Evolutionary conservation across 2,329 filamentous ascomycete species (phyloP), one percentile per base, ranked within the genome.

Genomic region (Trichoderma gracile): DNA sequence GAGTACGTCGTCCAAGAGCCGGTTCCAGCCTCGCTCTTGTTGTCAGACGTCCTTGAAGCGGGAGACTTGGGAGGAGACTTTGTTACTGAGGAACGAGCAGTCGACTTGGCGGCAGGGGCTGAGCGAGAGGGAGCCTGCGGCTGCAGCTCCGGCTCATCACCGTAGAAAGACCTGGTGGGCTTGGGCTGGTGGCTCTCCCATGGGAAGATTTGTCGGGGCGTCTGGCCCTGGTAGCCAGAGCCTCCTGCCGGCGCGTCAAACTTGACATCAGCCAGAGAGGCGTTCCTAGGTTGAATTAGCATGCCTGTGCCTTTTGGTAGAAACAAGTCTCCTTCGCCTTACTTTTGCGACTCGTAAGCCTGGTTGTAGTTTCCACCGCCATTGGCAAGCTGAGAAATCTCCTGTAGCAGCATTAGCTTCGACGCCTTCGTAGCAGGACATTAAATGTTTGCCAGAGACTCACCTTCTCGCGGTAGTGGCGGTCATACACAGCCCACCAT

Each of bases 401-500:
- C 61, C 61, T 64, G 12, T 5, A 19, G 14, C 1, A 0, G 15
- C 15, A 45, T 63, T 49, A 63, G 60, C 60, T 1, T 14, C 2
- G 3, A 1, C 14, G 15, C 12, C 23, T 10, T 14, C 4, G n/a
- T 12, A 3, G 8, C 15, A 15, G 21, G 23, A 19, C 8, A 47
- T 33, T 33, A 3, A n/a, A n/a, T 3, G 19, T 38, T 27, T 23
- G 25, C 1, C 3, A 15, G 25, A 56, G 50, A 76, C 80, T 66
- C 74, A 87, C 85, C 67, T 80, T 72, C 70, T 75, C 74, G 68
- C 84, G 83, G 74, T 96, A 93, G 79, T 98, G 93, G 67, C 86
- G 84, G 77, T 98, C 94, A 74, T 96, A 96, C 47, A 96, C 90
- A 50, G 92, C 86, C 94, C 94, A 99, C 95, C 95, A 99, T 72